Base-by-base conservation (phyloP, 2,329 filamentous ascomycete genomes). In the Claviceps capensis region DNA sequence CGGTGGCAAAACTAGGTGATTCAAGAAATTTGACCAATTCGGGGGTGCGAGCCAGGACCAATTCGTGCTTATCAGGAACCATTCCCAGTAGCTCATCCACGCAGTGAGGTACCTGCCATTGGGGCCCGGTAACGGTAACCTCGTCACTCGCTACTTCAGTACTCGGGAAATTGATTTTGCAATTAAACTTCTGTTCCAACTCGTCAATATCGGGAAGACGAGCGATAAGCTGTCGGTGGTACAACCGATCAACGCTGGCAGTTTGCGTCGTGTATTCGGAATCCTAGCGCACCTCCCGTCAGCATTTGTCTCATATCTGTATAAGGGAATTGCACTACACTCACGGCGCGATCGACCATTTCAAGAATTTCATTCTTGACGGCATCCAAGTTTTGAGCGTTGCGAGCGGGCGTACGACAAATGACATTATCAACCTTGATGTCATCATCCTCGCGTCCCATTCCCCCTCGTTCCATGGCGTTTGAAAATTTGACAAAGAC, bases 401-500 rank as follows among this genome's bases (percentile, higher is more conserved):
- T 98, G 56, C 93, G 86, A 57, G 93, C 93, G 48, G 93, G 93
- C 0, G 93, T 98, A 51, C 93, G 88, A 69, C 93, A 98, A 61
- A 98, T 96, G 60, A 98, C 93, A 65, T 98, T 97, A 72, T 98
- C 93, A 46, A 97, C 89, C 69, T 96, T 95, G 70, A 95, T 88
- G 65, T 98, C 93, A 64, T 98, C 93, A 63, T 98, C 93, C 64
- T 97, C 90, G 59, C 94, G 90, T 58, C 89, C 88, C 68, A 94
- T 85, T 38, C 90, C 70, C 40, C 66, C 93, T 64, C 93, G 85
- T 65, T 98, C 93, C 90, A 97, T 97, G 16, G 93, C 93, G 61
- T 98, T 98, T 58, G 89, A 95, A 64, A 98, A 98, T 67, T 98
- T 98, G 72, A 98, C 93, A 62, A 98, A 98, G 59, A 98, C 93